Percentiles rank a stretch among this genome's conserved stretches.
phyloP scores from a whole-genome alignment of 768 basidiomycete species.

The Suillus alpinus region DNA sequence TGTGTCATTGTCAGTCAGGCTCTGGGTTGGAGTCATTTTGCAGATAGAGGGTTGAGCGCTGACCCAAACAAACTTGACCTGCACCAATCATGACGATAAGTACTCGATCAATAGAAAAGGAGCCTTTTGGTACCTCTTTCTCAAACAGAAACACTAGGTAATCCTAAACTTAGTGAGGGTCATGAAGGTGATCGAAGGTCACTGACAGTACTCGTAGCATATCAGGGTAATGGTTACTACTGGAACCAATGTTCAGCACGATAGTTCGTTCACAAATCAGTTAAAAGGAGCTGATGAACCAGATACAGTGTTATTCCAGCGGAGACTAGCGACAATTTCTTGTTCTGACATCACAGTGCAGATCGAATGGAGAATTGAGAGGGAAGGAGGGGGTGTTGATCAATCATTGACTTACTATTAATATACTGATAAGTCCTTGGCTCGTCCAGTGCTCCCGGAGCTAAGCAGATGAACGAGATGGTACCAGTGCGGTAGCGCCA shows the following conservation, averaged over 20 bases:
- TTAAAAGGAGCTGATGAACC: not conserved
- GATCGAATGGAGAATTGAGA: not conserved
- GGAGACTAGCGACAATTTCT: not conserved
- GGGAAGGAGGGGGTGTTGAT: not conserved
- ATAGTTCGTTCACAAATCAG: not conserved
- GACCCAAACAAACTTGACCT: not conserved
- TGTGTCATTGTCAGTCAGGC: not conserved
- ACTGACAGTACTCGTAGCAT: not conserved
- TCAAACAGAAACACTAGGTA: not conserved
- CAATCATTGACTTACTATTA: not conserved
- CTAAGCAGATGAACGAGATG: too few relatives aligned
- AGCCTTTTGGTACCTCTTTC: not conserved
- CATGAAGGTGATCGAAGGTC: not conserved
- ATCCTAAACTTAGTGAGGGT: not conserved
- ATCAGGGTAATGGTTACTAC: not conserved
- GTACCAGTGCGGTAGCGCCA: too few relatives aligned
- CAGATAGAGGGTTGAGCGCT: not conserved
- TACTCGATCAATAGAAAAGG: not conserved
- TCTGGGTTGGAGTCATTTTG: not conserved
- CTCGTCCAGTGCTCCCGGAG: too few relatives aligned
- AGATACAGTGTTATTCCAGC: not conserved
- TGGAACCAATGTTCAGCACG: not conserved
- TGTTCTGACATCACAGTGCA: not conserved
- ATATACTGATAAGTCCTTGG: slow-evolving; percentile 15
- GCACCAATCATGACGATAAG: not conserved